These are phyloP conservation scores for Aspergillus viridinutans DNA, from an alignment of 2,329 filamentous ascomycete species.

Conservation along the genomic window DNA sequence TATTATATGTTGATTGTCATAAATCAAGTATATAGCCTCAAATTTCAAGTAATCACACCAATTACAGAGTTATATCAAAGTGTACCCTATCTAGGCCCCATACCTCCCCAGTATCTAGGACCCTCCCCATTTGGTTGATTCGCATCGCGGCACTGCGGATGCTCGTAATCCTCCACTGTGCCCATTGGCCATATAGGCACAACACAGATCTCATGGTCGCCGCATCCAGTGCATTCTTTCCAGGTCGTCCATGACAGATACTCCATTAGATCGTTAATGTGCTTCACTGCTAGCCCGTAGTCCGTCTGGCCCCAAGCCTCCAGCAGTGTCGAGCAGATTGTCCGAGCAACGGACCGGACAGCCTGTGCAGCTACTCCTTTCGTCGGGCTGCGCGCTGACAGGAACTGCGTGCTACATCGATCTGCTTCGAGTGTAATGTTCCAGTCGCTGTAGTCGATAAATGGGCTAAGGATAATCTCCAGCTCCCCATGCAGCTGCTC, in stretches of 20 bases:
- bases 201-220: constrained; percentile 53
- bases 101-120: constrained; percentile 26
- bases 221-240: constrained; percentile 55
- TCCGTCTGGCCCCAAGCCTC: constrained; percentile 17
- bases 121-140: constrained; percentile 17
- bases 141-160: constrained; percentile 43
- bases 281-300: constrained; percentile 22
- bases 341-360: constrained; percentile 27
- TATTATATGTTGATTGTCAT: no score
- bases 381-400: constrained; percentile 16
- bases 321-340: constrained; percentile 31
- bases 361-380: constrained; percentile 22
- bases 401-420: constrained; percentile 33
- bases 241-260: constrained; percentile 58
- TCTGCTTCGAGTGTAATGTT: constrained; percentile 24
- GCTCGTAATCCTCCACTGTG: constrained; percentile 49
- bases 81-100: not conserved
- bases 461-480: constrained; percentile 27
- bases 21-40: not conserved
- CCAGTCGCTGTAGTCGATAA: constrained; percentile 32
- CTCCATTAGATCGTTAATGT: constrained; percentile 41
- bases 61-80: no score
- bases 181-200: constrained; percentile 64
- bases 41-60: not conserved
- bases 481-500: constrained; percentile 26